Conservation (phyloP, 352 stramenopile species). For the Elongisporangium undulatum region DNA sequence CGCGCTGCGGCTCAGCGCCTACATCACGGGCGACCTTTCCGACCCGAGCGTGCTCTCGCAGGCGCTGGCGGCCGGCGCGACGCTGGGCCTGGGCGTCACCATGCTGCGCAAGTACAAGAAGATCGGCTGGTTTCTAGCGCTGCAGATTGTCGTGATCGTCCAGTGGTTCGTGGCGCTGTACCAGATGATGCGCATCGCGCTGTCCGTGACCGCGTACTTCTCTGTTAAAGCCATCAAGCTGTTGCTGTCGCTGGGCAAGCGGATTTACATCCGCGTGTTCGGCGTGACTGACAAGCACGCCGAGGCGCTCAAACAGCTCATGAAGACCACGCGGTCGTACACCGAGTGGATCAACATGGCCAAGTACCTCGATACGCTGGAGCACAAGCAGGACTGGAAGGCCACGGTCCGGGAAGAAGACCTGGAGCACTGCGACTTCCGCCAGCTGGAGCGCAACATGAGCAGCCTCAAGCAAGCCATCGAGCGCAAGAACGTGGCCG, state of each 20-base stretch:
- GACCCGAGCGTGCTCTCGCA: conserved; percentile 32
- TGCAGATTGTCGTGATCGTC: conserved; percentile 54
- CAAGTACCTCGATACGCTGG: conserved; percentile 49
- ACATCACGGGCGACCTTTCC: conserved; percentile 24
- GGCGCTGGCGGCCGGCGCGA: conserved; percentile 17
- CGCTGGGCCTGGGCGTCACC: conserved; percentile 13
- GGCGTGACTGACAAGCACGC: conserved; percentile 44
- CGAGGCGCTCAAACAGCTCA: conserved; percentile 46
- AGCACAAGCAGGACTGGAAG: conserved; percentile 65
- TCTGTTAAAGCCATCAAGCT: conserved; percentile 47
- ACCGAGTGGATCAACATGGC: conserved; percentile 61
- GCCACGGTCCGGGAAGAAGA: conserved; percentile 33
- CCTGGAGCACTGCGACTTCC: conserved; percentile 59
- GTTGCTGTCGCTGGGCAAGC: conserved; percentile 16
- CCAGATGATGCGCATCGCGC: conserved; percentile 50
- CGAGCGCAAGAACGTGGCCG: conserved; percentile 30
- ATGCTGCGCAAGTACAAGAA: conserved; percentile 52
- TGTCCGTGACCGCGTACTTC: conserved; percentile 49
- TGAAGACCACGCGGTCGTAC: conserved; percentile 53
- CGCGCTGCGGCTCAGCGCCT: conserved; percentile 19
- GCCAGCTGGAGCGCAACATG: conserved; percentile 37
- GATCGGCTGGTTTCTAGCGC: conserved; percentile 52
- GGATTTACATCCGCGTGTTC: conserved; percentile 29
- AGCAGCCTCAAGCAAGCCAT: conserved; percentile 26
- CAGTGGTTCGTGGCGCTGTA: conserved; percentile 67